Percentiles rank a stretch among this genome's conserved stretches.
phyloP scores from a whole-genome alignment of 805 yeast species.

The Yarrowia deformans region DNA sequence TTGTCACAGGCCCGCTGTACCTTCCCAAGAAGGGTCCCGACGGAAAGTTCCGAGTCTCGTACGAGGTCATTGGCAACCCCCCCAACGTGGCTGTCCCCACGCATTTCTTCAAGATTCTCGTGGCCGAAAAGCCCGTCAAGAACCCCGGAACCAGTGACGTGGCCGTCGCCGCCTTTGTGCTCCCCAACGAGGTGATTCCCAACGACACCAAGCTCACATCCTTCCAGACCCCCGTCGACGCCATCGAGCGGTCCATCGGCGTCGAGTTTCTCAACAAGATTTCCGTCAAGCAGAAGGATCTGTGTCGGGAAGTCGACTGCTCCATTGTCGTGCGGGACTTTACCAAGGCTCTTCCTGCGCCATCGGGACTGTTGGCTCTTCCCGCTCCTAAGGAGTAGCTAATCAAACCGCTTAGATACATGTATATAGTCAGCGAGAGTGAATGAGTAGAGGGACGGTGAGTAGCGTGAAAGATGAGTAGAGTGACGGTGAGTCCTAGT shows the following conservation, averaged over 20 bases:
- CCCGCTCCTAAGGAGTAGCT: constrained; percentile 23
- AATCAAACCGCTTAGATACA: too few relatives aligned
- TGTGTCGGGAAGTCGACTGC: constrained; percentile 84
- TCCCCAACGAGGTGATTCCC: constrained; percentile 84
- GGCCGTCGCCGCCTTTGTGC: constrained; percentile 89
- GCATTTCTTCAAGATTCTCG: constrained; percentile 89
- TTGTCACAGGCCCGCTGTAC: constrained; percentile 93
- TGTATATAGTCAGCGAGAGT: background rate
- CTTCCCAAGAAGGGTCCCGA: constrained; percentile 81
- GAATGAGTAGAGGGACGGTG: background rate
- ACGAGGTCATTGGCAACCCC: constrained; percentile 96
- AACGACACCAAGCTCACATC: constrained; percentile 72
- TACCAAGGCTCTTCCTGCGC: constrained; percentile 52
- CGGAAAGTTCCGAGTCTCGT: constrained; percentile 83
- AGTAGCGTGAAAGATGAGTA: too few relatives aligned
- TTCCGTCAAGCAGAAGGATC: constrained; percentile 64
- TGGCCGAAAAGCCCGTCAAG: constrained; percentile 71
- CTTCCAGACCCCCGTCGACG: constrained; percentile 89
- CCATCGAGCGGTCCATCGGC: constrained; percentile 87
- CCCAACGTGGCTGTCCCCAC: constrained; percentile 98
- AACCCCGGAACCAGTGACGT: constrained; percentile 51
- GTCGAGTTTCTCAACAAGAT: constrained; percentile 76
- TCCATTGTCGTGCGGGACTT: constrained; percentile 84
- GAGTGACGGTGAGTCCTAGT: too few relatives aligned
- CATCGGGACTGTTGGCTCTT: background rate